A percentile compares a stretch with the other conserved stretches of the same genome.
Conservation (phyloP, 345 rosid species). For the Syzygium aromaticum region DNA sequence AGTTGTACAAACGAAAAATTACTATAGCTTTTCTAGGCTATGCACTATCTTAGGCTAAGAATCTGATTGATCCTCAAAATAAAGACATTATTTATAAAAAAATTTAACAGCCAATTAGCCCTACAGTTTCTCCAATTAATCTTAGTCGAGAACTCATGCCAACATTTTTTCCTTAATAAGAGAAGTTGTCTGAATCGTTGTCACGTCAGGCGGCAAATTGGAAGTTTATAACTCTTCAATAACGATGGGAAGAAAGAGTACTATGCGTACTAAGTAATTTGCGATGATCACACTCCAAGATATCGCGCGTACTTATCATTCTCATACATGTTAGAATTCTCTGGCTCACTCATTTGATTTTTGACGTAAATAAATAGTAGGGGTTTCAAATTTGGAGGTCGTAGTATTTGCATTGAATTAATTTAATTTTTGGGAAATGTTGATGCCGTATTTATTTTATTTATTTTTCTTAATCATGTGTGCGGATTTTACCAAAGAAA, state of each 20-base stretch:
- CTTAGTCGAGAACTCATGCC: too few relatives aligned
- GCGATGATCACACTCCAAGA: background rate
- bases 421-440: background rate
- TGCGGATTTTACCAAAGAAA: background rate
- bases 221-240: background rate
- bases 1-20: too few relatives aligned
- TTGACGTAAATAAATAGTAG: background rate
- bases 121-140: too few relatives aligned
- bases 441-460: background rate
- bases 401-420: background rate
- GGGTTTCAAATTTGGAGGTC: background rate
- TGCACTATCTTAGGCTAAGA: too few relatives aligned
- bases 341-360: background rate
- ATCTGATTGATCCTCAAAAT: too few relatives aligned
- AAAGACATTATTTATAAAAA: too few relatives aligned
- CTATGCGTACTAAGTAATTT: background rate
- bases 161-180: background rate
- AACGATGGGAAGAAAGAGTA: background rate
- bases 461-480: background rate
- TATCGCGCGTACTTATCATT: background rate
- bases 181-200: background rate
- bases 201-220: accelerated
- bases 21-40: too few relatives aligned
- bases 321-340: background rate
- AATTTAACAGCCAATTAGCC: too few relatives aligned